These are phyloP conservation scores for Penicillium maclennaniae DNA, from an alignment of 495 filamentous ascomycete genomes.

Conservation along the genomic window DNA sequence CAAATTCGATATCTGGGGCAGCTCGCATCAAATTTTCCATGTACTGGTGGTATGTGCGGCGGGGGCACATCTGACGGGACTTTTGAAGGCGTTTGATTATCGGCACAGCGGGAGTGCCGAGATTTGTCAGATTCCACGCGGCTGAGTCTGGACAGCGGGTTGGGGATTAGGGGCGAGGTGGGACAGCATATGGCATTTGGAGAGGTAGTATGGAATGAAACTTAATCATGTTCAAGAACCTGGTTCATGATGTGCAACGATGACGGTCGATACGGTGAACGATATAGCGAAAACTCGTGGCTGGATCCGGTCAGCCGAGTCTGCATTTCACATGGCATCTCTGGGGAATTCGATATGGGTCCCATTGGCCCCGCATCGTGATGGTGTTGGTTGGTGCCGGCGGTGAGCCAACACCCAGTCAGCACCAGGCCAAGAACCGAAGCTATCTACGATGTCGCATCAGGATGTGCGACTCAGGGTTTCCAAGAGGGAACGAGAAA, in stretches of 20 bases:
- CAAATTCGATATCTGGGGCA: conserved; percentile 58
- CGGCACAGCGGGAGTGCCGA: conserved; percentile 45
- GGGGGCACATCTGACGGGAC: conserved; percentile 53
- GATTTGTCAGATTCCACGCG: conserved; percentile 32
- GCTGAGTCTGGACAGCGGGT: conserved; percentile 15
- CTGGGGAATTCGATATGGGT: neutral
- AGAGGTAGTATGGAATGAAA: conserved; percentile 26
- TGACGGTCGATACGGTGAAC: conserved; percentile 21
- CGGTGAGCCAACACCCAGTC: neutral
- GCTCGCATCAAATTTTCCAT: conserved; percentile 65
- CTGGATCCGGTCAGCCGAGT: conserved; percentile 23
- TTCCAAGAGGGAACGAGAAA: neutral
- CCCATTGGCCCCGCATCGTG: conserved; percentile 5
- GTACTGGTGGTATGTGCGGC: conserved; percentile 59
- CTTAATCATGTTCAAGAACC: conserved; percentile 19
- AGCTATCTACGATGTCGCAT: conserved; percentile 34
- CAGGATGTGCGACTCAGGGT: conserved; percentile 31
- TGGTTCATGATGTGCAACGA: conserved; percentile 25
- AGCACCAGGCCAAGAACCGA: conserved; percentile 1
- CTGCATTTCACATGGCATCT: conserved; percentile 22
- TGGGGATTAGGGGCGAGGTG: conserved; percentile 15
- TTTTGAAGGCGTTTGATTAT: conserved; percentile 57
- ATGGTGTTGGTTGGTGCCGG: neutral
- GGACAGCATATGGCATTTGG: conserved; percentile 25
- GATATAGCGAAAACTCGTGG: neutral